Evolutionary conservation across 1,284 basidiomycete genomes (phyloP), one percentile per base, ranked within the genome.

Genomic region (Rhodotorula mucilaginosa): DNA sequence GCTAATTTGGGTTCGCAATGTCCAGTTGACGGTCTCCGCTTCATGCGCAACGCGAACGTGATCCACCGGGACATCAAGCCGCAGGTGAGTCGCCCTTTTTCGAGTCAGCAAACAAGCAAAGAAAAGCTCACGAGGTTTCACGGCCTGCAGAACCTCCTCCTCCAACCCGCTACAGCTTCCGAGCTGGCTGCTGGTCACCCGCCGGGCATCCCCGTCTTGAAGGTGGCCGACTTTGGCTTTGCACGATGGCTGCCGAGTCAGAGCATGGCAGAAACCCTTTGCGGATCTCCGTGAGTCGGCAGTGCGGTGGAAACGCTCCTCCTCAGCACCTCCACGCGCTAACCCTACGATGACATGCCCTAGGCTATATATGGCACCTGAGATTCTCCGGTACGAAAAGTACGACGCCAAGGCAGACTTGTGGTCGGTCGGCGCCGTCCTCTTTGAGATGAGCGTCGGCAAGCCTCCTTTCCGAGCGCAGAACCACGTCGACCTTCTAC

Each of bases 21-120:
- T 73, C 65, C 79, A 92, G 95, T 92, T 21, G 89, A 92, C 58
- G 96, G 96, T 0, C 86, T 99, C 77, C 91, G 93, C 79, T 98
- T 98, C 81, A 85, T 99, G 65, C 87, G 95, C 26, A 87, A 89
- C 44, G 86, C 91, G 73, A 92, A 97, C 79, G 87, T 99, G 68
- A 94, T 99, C 57, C 96, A 99, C 81, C 86, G 97, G 62, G 96
- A 99, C 80, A 95, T 99, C 82, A 99, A 99, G 81, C 96, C 96
- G 46, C 94, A 94, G 86, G 90, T 88, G 71, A 44, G 83, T 74
- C 12, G 21, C 59, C 5, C 23, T 39, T 15, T 51, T 34, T 19
- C 59, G 1, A 39, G 39, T 44, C 8, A 44, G 6, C 39, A 44
- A 13, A 44, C 13, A 12, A 44, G 39, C 39, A 44, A 49, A 10